phyloP scores from a whole-genome alignment of 1,139 yeast species.

The Starmera stellimalicola region DNA sequence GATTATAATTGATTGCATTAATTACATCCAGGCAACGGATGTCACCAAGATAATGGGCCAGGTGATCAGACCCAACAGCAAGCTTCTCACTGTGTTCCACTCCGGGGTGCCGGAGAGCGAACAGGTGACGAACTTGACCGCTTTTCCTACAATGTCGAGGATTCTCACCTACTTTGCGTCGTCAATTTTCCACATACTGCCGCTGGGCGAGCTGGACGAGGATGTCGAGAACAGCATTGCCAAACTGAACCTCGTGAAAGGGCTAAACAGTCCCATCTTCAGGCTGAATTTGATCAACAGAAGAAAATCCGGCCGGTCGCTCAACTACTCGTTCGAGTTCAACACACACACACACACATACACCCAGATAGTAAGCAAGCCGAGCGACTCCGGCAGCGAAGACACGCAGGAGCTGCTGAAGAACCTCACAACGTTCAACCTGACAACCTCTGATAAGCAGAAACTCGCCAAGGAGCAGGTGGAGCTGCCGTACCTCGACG shows the following conservation, averaged over 20 bases:
- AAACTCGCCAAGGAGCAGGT: conserved; percentile 74
- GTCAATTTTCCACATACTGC: conserved; percentile 51
- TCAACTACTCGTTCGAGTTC: conserved; percentile 45
- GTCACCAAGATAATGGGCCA: conserved; percentile 45
- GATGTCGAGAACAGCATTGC: conserved; percentile 44
- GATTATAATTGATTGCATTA: conserved; percentile 56
- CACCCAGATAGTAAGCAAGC: conserved; percentile 27
- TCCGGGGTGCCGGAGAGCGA: conserved; percentile 32
- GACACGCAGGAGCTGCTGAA: conserved; percentile 42
- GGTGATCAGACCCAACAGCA: conserved; percentile 43
- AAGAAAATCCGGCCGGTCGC: conserved; percentile 77
- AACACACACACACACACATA: conserved; percentile 43
- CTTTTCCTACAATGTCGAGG: conserved; percentile 41
- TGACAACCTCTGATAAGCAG: conserved; percentile 68
- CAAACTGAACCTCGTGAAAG: conserved; percentile 31
- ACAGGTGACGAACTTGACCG: background rate
- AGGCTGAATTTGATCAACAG: conserved; percentile 50
- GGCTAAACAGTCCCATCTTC: conserved; percentile 39
- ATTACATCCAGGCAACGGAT: conserved; percentile 40
- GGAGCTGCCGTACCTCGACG: conserved; percentile 80
- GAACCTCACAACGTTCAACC: conserved; percentile 79
- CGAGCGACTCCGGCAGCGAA: conserved; percentile 20
- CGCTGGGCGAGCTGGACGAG: conserved; percentile 19
- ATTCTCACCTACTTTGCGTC: conserved; percentile 63
- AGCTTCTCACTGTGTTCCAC: conserved; percentile 57